phyloP scores from a whole-genome alignment of 768 basidiomycete genomes.

The Tubosaeta brunneosetosa region DNA sequence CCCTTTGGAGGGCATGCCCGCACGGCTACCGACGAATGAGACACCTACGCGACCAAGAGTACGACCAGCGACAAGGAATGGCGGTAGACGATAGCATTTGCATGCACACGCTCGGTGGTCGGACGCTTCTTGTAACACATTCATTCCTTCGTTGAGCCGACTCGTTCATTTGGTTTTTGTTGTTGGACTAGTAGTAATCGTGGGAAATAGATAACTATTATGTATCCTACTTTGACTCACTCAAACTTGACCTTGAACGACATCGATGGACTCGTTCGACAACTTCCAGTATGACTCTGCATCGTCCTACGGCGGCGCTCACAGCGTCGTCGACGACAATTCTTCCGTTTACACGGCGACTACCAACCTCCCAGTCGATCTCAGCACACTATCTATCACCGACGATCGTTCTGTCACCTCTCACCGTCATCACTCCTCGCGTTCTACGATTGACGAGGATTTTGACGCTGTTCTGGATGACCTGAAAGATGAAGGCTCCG shows the following conservation, averaged over 20 bases:
- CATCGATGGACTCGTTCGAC: constrained; percentile 73
- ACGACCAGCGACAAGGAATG: constrained; percentile 35
- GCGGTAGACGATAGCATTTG: constrained; percentile 41
- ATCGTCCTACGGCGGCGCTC: constrained; percentile 68
- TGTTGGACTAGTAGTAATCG: constrained; percentile 13
- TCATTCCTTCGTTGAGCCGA: constrained; percentile 2
- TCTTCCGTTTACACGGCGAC: constrained; percentile 78
- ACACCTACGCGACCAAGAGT: constrained; percentile 60
- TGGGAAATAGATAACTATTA: constrained; percentile 26
- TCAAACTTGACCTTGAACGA: constrained; percentile 18
- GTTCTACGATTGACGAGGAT: constrained; percentile 63
- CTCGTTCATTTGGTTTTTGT: constrained; percentile 9
- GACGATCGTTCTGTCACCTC: constrained; percentile 51
- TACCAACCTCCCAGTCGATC: constrained; percentile 57
- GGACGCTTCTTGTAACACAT: constrained; percentile 10
- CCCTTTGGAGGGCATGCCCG: constrained; percentile 31
- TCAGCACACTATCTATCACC: constrained; percentile 62
- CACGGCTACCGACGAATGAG: constrained; percentile 42
- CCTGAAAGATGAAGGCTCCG: constrained; percentile 71
- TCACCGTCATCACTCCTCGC: constrained; percentile 33
- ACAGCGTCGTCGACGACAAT: constrained; percentile 71
- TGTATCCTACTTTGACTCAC: not conserved
- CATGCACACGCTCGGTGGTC: not conserved
- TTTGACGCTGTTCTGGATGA: constrained; percentile 89
- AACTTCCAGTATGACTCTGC: constrained; percentile 83